Evolutionary conservation across 148 eudicot genomes (phyloP).

Genomic region (Amaranthus palmeri): DNA sequence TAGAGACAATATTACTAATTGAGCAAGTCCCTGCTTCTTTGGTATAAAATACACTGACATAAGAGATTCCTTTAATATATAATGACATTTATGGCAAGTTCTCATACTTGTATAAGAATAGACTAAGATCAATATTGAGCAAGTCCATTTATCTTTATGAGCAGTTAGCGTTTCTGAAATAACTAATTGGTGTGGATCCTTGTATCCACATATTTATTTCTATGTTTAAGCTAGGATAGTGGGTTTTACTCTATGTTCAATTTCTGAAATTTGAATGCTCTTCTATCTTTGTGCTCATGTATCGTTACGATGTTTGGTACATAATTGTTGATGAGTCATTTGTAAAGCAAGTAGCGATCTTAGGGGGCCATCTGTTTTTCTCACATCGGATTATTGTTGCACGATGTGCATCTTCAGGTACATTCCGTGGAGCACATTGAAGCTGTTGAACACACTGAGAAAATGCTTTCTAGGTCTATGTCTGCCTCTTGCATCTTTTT

Average conservation of each 20-base stretch:
- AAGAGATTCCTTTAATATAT: too few species aligned
- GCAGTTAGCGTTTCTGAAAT: background rate
- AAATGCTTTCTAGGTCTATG: constrained; percentile 63
- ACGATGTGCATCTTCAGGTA: constrained; percentile 49
- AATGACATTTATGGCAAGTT: too few species aligned
- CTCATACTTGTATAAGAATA: too few species aligned
- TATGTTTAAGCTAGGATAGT: too few species aligned
- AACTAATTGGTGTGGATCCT: background rate
- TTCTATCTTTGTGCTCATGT: constrained; percentile 9
- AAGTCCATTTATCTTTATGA: background rate
- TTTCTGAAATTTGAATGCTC: background rate
- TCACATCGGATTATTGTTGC: background rate
- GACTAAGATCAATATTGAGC: background rate
- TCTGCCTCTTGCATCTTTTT: constrained; percentile 8
- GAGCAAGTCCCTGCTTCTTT: background rate
- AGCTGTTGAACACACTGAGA: constrained; percentile 71
- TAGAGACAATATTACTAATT: background rate
- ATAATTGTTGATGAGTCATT: background rate
- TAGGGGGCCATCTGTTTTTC: background rate
- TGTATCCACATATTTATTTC: background rate
- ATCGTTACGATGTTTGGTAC: constrained; percentile 1
- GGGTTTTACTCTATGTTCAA: background rate
- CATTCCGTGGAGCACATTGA: constrained; percentile 78
- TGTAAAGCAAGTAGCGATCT: background rate
- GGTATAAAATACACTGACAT: too few species aligned